A percentile compares a stretch with the other conserved stretches of the same genome.
phyloP scores from a whole-genome alignment of 129 eudicot genomes.

The Ambrosia trifida region DNA sequence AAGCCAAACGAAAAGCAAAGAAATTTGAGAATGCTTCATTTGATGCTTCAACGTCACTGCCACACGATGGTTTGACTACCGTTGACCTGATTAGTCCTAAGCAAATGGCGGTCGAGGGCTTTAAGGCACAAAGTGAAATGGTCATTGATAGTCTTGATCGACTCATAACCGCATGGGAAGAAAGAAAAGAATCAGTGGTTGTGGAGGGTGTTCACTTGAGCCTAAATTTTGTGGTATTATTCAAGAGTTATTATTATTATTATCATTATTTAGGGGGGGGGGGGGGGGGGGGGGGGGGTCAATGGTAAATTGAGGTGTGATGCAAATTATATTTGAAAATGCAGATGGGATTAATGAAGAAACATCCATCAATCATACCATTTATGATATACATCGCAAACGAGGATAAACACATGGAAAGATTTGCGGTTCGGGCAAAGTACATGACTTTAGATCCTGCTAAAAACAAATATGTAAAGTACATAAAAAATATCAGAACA shows the following conservation, averaged over 20 bases:
- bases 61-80: constrained; percentile 22
- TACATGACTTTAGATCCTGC: constrained; percentile 94
- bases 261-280: too few relatives aligned
- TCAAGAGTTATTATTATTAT: too few relatives aligned
- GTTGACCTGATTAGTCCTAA: constrained; percentile 67
- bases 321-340: constrained; percentile 10
- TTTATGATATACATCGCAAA: constrained; percentile 89
- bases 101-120: constrained; percentile 92
- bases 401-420: constrained; percentile 90
- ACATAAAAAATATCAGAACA: constrained; percentile 76
- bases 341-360: constrained; percentile 97
- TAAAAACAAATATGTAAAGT: constrained; percentile 86
- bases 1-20: constrained; percentile 70
- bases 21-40: constrained; percentile 39
- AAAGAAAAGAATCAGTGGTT: constrained; percentile 85
- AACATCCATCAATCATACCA: constrained; percentile 89
- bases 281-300: too few relatives aligned
- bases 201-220: constrained; percentile 97
- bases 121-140: constrained; percentile 96
- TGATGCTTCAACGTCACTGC: constrained; percentile 39
- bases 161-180: constrained; percentile 88
- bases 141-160: constrained; percentile 92
- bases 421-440: constrained; percentile 95
- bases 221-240: constrained; percentile 96
- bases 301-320: too few relatives aligned